Percentiles rank a stretch among this genome's conserved stretches.
Conservation (phyloP, 2,329 filamentous ascomycete species). For the Cercospora sesami region DNA sequence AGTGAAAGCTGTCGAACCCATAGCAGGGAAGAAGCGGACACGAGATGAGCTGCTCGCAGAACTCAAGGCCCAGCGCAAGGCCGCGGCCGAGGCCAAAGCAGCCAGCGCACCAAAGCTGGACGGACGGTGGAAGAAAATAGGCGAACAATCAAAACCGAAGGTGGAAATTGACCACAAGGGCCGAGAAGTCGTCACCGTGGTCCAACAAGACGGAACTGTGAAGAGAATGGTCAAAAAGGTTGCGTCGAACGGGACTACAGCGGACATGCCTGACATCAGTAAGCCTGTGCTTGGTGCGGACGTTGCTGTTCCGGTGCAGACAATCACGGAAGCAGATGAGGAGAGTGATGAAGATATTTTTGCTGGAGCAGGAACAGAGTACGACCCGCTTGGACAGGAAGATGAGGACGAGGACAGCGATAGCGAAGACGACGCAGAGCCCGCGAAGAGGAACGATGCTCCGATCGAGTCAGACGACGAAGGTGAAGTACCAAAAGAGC, state of each 20-base stretch:
- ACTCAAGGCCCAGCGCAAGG: conserved; percentile 56
- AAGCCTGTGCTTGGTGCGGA: conserved; percentile 39
- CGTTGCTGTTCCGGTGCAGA: conserved; percentile 30
- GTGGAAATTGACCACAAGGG: conserved; percentile 58
- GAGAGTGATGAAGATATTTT: conserved; percentile 61
- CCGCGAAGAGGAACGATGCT: conserved; percentile 6
- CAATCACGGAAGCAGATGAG: conserved; percentile 32
- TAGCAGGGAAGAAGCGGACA: conserved; percentile 54
- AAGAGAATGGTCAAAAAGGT: conserved; percentile 63
- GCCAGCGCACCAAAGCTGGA: conserved; percentile 50
- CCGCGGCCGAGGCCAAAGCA: conserved; percentile 46
- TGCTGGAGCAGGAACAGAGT: conserved; percentile 59
- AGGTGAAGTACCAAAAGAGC: not conserved
- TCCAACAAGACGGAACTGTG: conserved; percentile 60
- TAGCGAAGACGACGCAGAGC: conserved; percentile 35
- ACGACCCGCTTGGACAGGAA: conserved; percentile 59
- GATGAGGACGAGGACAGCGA: conserved; percentile 50
- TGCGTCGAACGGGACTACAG: conserved; percentile 25
- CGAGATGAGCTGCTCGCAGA: conserved; percentile 61
- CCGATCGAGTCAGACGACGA: conserved; percentile 8
- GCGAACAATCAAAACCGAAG: conserved; percentile 54
- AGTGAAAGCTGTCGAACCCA: conserved; percentile 45
- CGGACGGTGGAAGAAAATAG: conserved; percentile 38
- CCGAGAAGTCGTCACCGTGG: conserved; percentile 60
- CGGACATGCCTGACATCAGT: conserved; percentile 32